Conservation (phyloP, 2,329 filamentous ascomycete species). For the Helicocarpus griseus region DNA sequence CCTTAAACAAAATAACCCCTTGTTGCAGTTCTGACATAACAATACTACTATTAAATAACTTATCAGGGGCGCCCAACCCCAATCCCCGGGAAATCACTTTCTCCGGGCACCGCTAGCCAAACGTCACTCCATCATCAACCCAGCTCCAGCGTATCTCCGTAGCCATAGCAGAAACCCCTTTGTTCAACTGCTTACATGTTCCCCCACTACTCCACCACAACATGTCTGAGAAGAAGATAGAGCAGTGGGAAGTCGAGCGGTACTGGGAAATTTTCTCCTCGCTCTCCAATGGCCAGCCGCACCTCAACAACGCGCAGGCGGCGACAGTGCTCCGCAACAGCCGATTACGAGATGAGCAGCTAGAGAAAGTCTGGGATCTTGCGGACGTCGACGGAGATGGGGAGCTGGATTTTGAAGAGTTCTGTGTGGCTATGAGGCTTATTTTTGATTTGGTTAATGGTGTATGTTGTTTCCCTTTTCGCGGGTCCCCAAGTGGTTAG, state of each 20-base stretch:
- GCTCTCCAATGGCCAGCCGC: constrained; percentile 53
- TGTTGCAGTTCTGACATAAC: neutral
- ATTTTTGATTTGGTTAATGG: constrained; percentile 97
- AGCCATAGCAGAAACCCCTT: neutral
- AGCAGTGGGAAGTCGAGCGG: constrained; percentile 65
- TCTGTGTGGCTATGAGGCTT: constrained; percentile 95
- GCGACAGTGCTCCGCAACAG: constrained; percentile 65
- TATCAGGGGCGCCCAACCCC: neutral
- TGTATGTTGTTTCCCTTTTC: constrained; percentile 40
- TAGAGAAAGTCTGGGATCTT: constrained; percentile 96
- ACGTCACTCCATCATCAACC: neutral
- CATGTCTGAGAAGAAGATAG: constrained; percentile 45
- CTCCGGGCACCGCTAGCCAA: neutral
- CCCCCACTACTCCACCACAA: constrained; percentile 9
- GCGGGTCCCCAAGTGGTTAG: neutral
- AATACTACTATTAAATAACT: no score
- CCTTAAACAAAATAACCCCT: neutral
- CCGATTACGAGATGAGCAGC: constrained; percentile 65
- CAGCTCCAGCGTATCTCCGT: neutral
- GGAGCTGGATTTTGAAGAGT: constrained; percentile 97
- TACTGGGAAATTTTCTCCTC: constrained; percentile 74
- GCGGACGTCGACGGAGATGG: constrained; percentile 96
- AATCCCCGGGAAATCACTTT: neutral
- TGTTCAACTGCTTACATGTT: no score
- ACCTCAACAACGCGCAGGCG: constrained; percentile 59